Base-by-base conservation (phyloP, 805 yeast genomes). In the Schwanniomyces sp. region DNA sequence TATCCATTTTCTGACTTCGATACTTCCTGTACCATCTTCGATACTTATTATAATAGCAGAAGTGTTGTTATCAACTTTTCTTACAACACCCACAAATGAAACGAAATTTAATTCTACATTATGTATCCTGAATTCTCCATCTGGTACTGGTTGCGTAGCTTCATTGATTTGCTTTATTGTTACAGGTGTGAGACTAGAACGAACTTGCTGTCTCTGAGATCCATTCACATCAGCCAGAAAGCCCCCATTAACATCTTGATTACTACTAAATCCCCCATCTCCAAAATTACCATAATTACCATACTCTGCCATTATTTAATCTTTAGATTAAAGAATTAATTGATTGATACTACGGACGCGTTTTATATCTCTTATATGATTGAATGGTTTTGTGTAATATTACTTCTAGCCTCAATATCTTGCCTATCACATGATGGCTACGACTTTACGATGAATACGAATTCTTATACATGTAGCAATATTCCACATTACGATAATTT, bases 1-100 rank as follows among this genome's bases (percentile, higher is more conserved):
- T 14, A 69, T 59, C 92, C 92, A 87, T 52, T 78, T 78, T 56
- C 86, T 77, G 41, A 86, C 76, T 24, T 83, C 85, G 6, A 84
- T 71, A 3, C 77, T 73, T 0, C 90, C 66, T 45, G 94, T 84
- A 9, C 94, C 92, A 62, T 87, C 95, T 58, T 87, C 94, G n/a
- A 87, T 59, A 16, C 83, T 81, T 40, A 85, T 61, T 17, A 69
- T 66, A 26, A 84, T 66, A 38, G 82, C 80, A 7, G 85, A 72
- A 1, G 86, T 77, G 49, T 76, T 78, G 49, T 82, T 82, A 2
- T 75, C 74, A 12, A 85, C 79, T 49, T 80, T 81, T 59, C 92
- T 75, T n/a, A 87, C 71, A 17, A 86, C 81, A 0, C 91, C 95
- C 7, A 85, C 80, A 56, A 86, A 64, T 24, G 84, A 75, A 10